Percentiles rank a stretch among this genome's conserved stretches.
Conservation (phyloP, 371 early-diverging fungal species). For the Lichtheimia ornata region DNA sequence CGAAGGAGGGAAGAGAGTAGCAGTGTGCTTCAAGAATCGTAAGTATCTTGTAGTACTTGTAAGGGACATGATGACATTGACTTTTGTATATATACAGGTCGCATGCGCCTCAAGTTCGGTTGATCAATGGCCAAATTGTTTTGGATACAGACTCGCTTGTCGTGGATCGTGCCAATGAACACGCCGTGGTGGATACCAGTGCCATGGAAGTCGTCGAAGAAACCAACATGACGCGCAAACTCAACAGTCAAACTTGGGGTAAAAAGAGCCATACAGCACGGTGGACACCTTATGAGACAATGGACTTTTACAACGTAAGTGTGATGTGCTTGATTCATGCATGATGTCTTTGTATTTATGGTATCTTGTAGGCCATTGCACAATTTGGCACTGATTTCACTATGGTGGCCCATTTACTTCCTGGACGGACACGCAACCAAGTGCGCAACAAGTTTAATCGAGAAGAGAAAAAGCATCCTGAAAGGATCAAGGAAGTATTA, state of each 20-base stretch:
- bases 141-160: conserved; percentile 64
- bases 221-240: conserved; percentile 48
- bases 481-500: conserved; percentile 57
- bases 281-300: conserved; percentile 66
- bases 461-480: conserved; percentile 60
- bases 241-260: conserved; percentile 61
- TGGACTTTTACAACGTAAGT: conserved; percentile 60
- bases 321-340: not conserved
- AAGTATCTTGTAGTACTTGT: not conserved
- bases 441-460: conserved; percentile 69
- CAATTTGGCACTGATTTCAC: conserved; percentile 81
- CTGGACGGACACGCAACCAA: conserved; percentile 57
- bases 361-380: conserved; percentile 53
- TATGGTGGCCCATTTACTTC: conserved; percentile 63
- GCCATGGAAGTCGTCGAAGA: conserved; percentile 74
- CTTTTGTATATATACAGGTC: conserved; percentile 22
- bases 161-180: conserved; percentile 38
- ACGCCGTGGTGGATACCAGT: conserved; percentile 27
- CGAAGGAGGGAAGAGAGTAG: conserved; percentile 22
- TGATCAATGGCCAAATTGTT: conserved; percentile 67
- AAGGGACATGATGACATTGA: no score
- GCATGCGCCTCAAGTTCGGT: conserved; percentile 59
- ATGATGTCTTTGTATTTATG: not conserved
- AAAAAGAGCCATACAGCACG: conserved; percentile 32
- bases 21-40: conserved; percentile 32